Conservation (phyloP, 2,329 filamentous ascomycete genomes). For the Colletotrichum higginsianum region DNA sequence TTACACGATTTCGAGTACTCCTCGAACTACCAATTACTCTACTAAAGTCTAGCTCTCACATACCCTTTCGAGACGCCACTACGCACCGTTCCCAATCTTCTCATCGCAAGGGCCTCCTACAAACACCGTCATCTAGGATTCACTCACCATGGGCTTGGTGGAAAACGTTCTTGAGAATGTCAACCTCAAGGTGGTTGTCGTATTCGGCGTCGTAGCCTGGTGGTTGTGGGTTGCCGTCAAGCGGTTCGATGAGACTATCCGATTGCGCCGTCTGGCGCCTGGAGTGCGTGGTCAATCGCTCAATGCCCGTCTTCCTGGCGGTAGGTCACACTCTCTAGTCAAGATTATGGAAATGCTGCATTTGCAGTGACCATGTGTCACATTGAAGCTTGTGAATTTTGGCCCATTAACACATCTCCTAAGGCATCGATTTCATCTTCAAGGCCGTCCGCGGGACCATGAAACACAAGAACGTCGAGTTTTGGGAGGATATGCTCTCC, state of each 20-base stretch:
- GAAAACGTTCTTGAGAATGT: slow-evolving; percentile 62
- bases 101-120: neutral
- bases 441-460: slow-evolving; percentile 67
- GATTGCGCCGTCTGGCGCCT: slow-evolving; percentile 58
- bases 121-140: neutral
- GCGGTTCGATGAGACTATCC: slow-evolving; percentile 59
- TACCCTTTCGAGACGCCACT: neutral
- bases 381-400: neutral
- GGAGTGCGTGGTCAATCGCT: slow-evolving; percentile 59
- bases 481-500: slow-evolving; percentile 71
- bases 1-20: neutral
- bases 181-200: slow-evolving; percentile 57
- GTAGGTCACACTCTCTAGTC: slow-evolving; percentile 51
- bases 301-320: slow-evolving; percentile 59
- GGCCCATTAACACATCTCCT: slow-evolving; percentile 11
- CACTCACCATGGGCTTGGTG: slow-evolving; percentile 63
- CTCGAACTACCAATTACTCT: neutral
- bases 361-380: too few species aligned
- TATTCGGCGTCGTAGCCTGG: slow-evolving; percentile 56
- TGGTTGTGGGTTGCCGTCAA: slow-evolving; percentile 55
- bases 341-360: too few species aligned
- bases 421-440: slow-evolving; percentile 75
- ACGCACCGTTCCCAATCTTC: neutral
- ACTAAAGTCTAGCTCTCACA: neutral
- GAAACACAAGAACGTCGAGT: slow-evolving; percentile 70